Base-by-base conservation (phyloP, 352 stramenopile species). In the Pythium monospermum region DNA sequence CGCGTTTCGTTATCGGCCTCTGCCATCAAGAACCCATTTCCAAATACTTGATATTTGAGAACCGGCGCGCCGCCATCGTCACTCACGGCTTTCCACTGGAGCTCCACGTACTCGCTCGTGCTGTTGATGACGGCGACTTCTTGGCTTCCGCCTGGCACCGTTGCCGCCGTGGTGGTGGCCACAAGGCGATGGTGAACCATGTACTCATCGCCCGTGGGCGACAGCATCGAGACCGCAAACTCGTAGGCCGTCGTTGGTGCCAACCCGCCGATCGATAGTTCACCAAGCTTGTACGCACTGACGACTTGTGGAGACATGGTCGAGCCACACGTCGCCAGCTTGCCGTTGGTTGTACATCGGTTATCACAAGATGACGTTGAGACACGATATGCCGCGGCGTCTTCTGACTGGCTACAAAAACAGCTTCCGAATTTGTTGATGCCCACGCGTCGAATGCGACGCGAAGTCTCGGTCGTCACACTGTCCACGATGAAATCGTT, bases 61-160 rank as follows among this genome's bases (percentile, higher is more conserved):
- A 83, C 63, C 13, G 46, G 16, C 1, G 52, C 54, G 3, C 76
- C 76, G 41, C 76, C 76, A 18, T 73, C 45, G 31, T 87, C 76
- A 16, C 68, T 35, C 4, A 66, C 53, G 5, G 54, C 40, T 18
- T 46, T 61, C 76, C 76, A 85, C 18, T 82, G 69, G 19, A 85
- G 39, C 42, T 83, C 73, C 12, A 82, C 3, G 16, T 60, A 61
- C 6, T 60, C 40, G 8, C 37, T 60, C 15, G 36, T 57, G 11
- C 21, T 43, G 19, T 76, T 69, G 7, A 75, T 43, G 0, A 80
- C 33, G 15, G n/a, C 51, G 15, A 80, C 38, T 10, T 57, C 47
- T 7, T 53, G 37, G 6, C 80, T 61, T n/a, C 27, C 39, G 6
- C 76, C 69, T 2, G 76, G 76, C 2, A 62, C 23, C 23, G 76